These are phyloP conservation scores for Wickerhamomyces rabaulensis DNA, from an alignment of 805 yeast genomes.

Conservation along the genomic window DNA sequence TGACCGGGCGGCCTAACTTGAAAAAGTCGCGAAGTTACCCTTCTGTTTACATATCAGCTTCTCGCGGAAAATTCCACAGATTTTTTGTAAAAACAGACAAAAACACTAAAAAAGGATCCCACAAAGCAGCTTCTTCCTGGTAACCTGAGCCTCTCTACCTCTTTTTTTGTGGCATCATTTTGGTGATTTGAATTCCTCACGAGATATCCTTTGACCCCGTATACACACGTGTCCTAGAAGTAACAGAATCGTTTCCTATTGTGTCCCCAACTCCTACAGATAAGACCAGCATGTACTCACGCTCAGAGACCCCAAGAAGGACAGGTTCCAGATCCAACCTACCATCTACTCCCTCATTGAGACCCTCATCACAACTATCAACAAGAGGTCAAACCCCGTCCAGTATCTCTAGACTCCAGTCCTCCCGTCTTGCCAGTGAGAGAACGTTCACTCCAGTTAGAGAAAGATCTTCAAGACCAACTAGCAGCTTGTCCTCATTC, in stretches of 20 bases:
- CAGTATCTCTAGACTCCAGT: conserved; percentile 12
- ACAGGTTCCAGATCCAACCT: conserved; percentile 3
- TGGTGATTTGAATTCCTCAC: too few relatives aligned
- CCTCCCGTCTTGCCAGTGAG: conserved; percentile 16
- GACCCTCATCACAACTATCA: conserved; percentile 18
- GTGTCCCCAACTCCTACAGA: not conserved
- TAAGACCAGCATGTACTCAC: conserved; percentile 12
- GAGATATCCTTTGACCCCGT: not conserved
- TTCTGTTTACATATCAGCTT: not conserved
- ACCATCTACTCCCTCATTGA: conserved; percentile 19
- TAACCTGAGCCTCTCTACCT: not conserved
- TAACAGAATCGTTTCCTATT: too few relatives aligned
- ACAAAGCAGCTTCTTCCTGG: not conserved
- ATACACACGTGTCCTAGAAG: not conserved
- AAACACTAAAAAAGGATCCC: too few relatives aligned
- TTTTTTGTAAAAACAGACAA: too few relatives aligned
- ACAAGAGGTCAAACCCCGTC: conserved; percentile 20
- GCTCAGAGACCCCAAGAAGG: conserved; percentile 21
- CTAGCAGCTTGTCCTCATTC: conserved; percentile 6
- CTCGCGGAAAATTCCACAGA: not conserved
- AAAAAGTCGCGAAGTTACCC: too few relatives aligned
- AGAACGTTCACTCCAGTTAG: conserved; percentile 19
- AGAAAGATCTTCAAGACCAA: conserved; percentile 13
- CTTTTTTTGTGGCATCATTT: not conserved
- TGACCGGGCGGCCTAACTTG: too few relatives aligned